Conservation (phyloP, 1,284 basidiomycete genomes). For the Termitomyces sp. region DNA sequence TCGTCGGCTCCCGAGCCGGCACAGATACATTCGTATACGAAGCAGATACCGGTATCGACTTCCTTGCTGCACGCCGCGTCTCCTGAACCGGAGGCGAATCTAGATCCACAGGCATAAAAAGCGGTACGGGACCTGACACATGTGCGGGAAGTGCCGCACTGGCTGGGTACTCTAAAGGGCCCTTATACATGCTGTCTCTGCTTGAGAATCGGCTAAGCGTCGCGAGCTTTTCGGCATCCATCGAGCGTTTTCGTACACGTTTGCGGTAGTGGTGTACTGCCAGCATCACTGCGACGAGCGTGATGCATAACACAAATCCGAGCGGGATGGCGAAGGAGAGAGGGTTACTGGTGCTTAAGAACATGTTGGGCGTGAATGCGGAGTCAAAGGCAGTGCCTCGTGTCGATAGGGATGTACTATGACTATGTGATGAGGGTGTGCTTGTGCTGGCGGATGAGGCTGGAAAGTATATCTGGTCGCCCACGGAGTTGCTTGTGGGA, state of each 20-base stretch:
- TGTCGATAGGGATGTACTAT: neutral
- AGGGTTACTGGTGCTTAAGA: conserved; percentile 29
- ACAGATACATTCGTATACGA: conserved; percentile 8
- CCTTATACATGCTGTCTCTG: conserved; percentile 5
- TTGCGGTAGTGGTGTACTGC: conserved; percentile 24
- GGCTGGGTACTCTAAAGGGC: conserved; percentile 3
- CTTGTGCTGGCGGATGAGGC: neutral
- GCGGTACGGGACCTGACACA: conserved; percentile 13
- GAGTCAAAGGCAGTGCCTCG: neutral
- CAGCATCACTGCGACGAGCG: conserved; percentile 32
- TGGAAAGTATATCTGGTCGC: neutral
- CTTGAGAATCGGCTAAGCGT: conserved; percentile 7
- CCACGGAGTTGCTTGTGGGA: neutral
- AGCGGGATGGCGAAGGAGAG: conserved; percentile 43
- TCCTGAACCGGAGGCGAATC: neutral
- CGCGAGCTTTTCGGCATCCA: conserved; percentile 12
- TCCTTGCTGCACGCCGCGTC: conserved; percentile 4
- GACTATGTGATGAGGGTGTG: neutral
- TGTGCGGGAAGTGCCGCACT: conserved; percentile 5
- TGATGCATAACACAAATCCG: conserved; percentile 35
- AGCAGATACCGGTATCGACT: conserved; percentile 10
- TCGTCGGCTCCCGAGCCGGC: neutral
- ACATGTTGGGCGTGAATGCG: conserved; percentile 16
- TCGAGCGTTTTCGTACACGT: conserved; percentile 9
- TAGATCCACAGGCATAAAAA: conserved; percentile 16